phyloP scores from a whole-genome alignment of 2,329 filamentous ascomycete species.

The Fusarium albidum region DNA sequence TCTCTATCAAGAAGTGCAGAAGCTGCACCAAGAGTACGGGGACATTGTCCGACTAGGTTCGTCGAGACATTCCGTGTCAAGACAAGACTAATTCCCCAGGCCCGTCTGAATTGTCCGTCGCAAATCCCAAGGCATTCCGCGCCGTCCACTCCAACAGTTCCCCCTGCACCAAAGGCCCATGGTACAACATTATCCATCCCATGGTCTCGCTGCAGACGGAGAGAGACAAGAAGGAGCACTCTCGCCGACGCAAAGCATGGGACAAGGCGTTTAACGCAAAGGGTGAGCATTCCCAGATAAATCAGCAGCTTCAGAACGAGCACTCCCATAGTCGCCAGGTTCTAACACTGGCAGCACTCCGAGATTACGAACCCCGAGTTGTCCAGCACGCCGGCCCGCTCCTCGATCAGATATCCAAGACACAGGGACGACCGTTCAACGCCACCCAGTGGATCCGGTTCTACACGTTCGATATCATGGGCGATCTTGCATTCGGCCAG shows the following conservation, averaged over 20 bases:
- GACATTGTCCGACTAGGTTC: slow-evolving; percentile 1
- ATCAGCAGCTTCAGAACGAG: no score
- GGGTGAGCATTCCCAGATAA: slow-evolving; percentile 21
- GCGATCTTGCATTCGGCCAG: slow-evolving; percentile 50
- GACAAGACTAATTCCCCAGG: background rate
- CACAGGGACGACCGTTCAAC: slow-evolving; percentile 37
- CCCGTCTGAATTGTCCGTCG: slow-evolving; percentile 1
- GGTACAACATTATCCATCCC: slow-evolving; percentile 45
- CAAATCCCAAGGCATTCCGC: background rate
- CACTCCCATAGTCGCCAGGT: background rate
- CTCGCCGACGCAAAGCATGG: slow-evolving; percentile 45
- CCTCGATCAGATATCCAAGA: slow-evolving; percentile 27
- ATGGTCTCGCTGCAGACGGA: slow-evolving; percentile 41
- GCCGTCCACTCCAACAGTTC: background rate
- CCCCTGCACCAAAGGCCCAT: slow-evolving; percentile 42
- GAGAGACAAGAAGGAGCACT: slow-evolving; percentile 43
- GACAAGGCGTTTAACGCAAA: slow-evolving; percentile 44
- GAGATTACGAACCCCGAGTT: slow-evolving; percentile 42
- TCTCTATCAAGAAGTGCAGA: background rate
- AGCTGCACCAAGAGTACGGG: slow-evolving; percentile 3
- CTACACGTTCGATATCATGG: slow-evolving; percentile 49
- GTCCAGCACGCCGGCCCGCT: slow-evolving; percentile 32
- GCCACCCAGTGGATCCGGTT: slow-evolving; percentile 46
- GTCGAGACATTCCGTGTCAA: background rate
- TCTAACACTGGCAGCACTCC: slow-evolving; percentile 28